Percentiles rank a stretch among this genome's conserved stretches.
Evolutionary conservation across 768 basidiomycete genomes (phyloP).

Genomic region (Leucosporidium scottii): DNA sequence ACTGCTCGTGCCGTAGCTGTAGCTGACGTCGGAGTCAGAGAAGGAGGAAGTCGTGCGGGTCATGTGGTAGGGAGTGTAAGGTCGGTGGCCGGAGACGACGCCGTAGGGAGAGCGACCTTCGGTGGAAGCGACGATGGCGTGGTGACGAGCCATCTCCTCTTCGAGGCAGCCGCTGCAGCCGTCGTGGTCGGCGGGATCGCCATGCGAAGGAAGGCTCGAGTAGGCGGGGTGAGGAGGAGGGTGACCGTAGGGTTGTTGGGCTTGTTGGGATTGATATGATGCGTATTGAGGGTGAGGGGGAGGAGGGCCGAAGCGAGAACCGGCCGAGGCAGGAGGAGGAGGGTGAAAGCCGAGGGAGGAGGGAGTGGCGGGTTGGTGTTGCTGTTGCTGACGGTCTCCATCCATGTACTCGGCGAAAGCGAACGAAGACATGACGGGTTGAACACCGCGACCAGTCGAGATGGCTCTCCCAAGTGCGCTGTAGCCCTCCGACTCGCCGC

Average conservation of each 20-base stretch:
- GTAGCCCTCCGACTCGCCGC: conserved; percentile 1
- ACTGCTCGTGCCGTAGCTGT: not conserved
- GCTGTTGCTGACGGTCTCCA: not conserved
- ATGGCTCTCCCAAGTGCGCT: conserved; percentile 2
- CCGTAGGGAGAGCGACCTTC: not conserved
- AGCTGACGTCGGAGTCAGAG: not conserved
- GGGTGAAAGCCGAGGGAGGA: not conserved
- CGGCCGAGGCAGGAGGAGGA: not conserved
- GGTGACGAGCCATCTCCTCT: too few species aligned
- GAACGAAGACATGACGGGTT: not conserved
- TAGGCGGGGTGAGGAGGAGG: not conserved
- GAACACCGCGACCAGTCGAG: not conserved
- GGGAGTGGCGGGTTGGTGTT: not conserved
- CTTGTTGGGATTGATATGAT: not conserved
- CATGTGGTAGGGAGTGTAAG: conserved; percentile 15
- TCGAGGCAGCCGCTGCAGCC: not conserved
- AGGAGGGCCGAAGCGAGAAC: not conserved
- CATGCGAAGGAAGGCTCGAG: not conserved
- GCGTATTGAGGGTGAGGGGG: not conserved
- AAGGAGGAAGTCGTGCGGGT: not conserved
- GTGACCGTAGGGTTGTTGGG: not conserved
- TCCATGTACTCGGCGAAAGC: conserved; percentile 5
- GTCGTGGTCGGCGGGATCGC: not conserved
- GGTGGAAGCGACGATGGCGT: not conserved
- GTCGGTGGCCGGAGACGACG: not conserved